These are phyloP conservation scores for Eucalyptus shirleyi DNA, from an alignment of 345 rosid species.

Conservation along the genomic window DNA sequence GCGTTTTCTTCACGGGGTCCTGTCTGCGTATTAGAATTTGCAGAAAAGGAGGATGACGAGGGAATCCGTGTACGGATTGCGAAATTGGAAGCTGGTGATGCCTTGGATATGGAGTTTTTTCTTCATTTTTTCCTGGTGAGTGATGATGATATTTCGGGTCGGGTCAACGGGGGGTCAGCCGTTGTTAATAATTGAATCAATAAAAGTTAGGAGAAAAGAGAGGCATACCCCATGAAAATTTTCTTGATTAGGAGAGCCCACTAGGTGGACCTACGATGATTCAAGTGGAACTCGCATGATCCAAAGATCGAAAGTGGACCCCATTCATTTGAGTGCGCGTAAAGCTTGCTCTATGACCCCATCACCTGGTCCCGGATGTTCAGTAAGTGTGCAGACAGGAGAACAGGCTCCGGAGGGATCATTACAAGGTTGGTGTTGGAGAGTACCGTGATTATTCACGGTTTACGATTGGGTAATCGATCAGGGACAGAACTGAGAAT, in stretches of 20 bases:
- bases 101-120: neutral
- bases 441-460: too few relatives aligned
- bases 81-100: neutral
- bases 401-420: too few relatives aligned
- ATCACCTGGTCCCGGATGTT: too few relatives aligned
- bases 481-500: neutral
- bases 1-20: neutral
- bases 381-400: too few relatives aligned
- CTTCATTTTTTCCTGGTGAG: neutral
- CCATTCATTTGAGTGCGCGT: neutral
- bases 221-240: neutral
- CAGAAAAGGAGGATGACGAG: neutral
- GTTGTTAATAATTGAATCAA: neutral
- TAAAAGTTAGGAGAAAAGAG: neutral
- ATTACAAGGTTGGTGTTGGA: too few relatives aligned
- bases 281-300: neutral
- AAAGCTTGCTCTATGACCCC: neutral
- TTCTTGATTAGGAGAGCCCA: neutral
- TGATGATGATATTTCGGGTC: neutral
- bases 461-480: neutral
- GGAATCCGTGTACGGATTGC: neutral
- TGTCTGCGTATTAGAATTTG: neutral
- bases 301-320: neutral
- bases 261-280: neutral
- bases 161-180: conserved; percentile 23